These are phyloP conservation scores for Gomphus bonarii DNA, from an alignment of 1,284 basidiomycete species.

Conservation along the genomic window DNA sequence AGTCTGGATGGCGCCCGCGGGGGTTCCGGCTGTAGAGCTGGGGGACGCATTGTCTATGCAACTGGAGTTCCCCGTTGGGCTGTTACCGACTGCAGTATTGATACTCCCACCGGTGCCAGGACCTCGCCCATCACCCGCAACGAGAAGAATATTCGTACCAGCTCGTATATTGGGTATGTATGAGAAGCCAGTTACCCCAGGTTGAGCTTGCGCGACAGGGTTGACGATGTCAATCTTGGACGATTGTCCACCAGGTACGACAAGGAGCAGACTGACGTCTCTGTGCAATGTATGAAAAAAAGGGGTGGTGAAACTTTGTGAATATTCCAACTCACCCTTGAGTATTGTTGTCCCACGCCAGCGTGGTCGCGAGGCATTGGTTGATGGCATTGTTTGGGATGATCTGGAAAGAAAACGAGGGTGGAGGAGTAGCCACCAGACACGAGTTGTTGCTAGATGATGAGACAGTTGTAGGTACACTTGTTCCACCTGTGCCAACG, in stretches of 20 bases:
- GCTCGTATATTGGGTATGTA: slow-evolving; percentile 56
- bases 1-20: slow-evolving; percentile 47
- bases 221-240: slow-evolving; percentile 45
- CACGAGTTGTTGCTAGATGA: slow-evolving; percentile 48
- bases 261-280: slow-evolving; percentile 48
- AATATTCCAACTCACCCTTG: slow-evolving; percentile 35
- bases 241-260: slow-evolving; percentile 71
- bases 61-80: slow-evolving; percentile 27
- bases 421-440: slow-evolving; percentile 38
- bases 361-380: slow-evolving; percentile 46
- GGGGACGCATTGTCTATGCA: slow-evolving; percentile 54
- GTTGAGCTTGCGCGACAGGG: slow-evolving; percentile 25
- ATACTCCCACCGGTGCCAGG: slow-evolving; percentile 58
- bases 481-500: slow-evolving; percentile 69
- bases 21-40: slow-evolving; percentile 61
- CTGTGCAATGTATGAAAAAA: slow-evolving; percentile 23
- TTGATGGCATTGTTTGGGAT: slow-evolving; percentile 48
- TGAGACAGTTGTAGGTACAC: slow-evolving; percentile 45
- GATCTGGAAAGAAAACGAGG: slow-evolving; percentile 50
- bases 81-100: slow-evolving; percentile 39
- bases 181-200: slow-evolving; percentile 38
- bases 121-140: slow-evolving; percentile 57
- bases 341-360: slow-evolving; percentile 50
- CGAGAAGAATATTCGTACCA: slow-evolving; percentile 52
- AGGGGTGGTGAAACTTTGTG: slow-evolving; percentile 14